These are phyloP conservation scores for Fusarium mangiferae DNA, from an alignment of 2,329 filamentous ascomycete genomes.

Conservation along the genomic window DNA sequence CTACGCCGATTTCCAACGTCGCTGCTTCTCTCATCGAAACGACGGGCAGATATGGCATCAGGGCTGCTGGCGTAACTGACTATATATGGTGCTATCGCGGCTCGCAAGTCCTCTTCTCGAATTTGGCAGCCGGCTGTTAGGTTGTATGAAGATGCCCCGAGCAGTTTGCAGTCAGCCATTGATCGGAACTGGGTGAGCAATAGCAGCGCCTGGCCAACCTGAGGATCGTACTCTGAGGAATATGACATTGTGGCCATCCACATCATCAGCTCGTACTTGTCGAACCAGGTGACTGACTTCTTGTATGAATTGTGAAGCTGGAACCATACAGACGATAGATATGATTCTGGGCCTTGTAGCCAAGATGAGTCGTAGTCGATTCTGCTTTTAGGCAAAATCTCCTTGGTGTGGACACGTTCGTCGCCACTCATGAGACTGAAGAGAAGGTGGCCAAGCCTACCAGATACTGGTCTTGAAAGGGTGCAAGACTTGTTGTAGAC, in stretches of 20 bases:
- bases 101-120: not conserved
- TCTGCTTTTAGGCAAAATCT: not conserved
- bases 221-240: not conserved
- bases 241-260: not conserved
- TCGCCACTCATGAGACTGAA: not conserved
- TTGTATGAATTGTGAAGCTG: not conserved
- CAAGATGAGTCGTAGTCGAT: slow-evolving; percentile 5
- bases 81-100: not conserved
- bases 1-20: not conserved
- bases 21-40: not conserved
- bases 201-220: not conserved
- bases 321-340: not conserved
- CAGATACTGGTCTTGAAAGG: not conserved
- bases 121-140: not conserved
- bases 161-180: not conserved
- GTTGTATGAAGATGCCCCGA: not conserved
- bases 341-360: not conserved
- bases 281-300: not conserved
- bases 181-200: slow-evolving; percentile 3
- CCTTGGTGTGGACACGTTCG: fast-evolving
- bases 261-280: not conserved
- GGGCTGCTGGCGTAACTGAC: not conserved
- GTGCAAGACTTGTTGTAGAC: not conserved
- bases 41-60: not conserved
- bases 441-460: not conserved